Conservation (phyloP, 495 filamentous ascomycete species). For the Hypoxylon cercidicola region DNA sequence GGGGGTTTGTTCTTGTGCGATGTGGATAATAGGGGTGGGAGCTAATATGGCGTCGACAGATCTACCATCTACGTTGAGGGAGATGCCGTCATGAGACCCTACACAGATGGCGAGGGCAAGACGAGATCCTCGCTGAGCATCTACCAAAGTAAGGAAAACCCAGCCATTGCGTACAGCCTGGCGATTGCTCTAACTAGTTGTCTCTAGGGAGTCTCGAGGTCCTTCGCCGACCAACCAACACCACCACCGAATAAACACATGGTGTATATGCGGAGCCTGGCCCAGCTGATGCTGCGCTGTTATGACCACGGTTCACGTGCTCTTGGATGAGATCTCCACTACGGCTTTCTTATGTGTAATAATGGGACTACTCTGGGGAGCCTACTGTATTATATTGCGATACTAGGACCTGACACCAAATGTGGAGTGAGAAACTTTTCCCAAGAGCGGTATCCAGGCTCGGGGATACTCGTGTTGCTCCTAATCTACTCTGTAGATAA, state of each 20-base stretch:
- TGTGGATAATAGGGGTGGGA: not conserved
- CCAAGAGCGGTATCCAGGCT: not conserved
- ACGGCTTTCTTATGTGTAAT: constrained; percentile 32
- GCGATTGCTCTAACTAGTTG: constrained; percentile 21
- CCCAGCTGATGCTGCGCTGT: constrained; percentile 5
- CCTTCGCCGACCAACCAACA: constrained; percentile 59
- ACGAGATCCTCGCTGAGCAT: constrained; percentile 67
- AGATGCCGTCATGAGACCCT: constrained; percentile 70
- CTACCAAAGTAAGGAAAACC: constrained; percentile 72
- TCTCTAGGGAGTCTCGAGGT: constrained; percentile 68
- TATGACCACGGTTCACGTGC: constrained; percentile 5
- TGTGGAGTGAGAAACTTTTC: constrained; percentile 4
- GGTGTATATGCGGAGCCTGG: constrained; percentile 5
- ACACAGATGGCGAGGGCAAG: constrained; percentile 72
- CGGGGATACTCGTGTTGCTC: no score
- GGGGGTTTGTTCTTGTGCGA: not conserved
- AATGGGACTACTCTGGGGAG: constrained; percentile 23
- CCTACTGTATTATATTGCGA: constrained; percentile 36
- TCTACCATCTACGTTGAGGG: constrained; percentile 78
- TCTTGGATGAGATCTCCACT: constrained; percentile 23
- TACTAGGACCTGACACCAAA: constrained; percentile 37
- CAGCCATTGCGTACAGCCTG: not conserved
- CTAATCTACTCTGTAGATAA: no score
- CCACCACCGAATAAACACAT: constrained; percentile 18
- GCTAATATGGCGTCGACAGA: constrained; percentile 11